Percentiles rank a stretch among this genome's conserved stretches.
Conservation (phyloP, 83 land plant species). For the Isoetes engelmannii region DNA sequence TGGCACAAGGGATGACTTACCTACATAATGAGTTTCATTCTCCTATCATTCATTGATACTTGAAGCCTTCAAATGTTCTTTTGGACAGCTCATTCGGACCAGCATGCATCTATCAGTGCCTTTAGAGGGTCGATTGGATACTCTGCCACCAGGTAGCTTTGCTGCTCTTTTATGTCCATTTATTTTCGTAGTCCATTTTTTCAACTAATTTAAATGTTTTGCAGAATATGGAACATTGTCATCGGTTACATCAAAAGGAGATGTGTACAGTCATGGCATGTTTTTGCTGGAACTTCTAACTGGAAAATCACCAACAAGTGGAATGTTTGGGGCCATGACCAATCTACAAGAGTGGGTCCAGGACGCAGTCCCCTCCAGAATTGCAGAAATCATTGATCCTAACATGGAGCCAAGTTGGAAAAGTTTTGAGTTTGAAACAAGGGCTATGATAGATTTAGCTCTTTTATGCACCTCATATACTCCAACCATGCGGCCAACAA, state of each 20-base stretch:
- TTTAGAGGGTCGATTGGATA: constrained; percentile 7
- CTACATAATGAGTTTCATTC: neutral
- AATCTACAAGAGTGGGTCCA: constrained; percentile 3
- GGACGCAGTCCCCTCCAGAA: neutral
- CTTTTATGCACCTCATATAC: neutral
- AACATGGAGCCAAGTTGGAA: neutral
- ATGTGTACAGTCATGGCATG: neutral
- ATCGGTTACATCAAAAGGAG: neutral
- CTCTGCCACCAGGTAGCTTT: neutral
- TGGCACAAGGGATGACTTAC: constrained; percentile 10
- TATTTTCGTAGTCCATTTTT: neutral
- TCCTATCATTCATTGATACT: neutral
- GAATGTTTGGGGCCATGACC: neutral
- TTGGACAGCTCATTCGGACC: neutral
- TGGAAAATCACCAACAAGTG: constrained; percentile 7
- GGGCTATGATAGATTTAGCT: neutral
- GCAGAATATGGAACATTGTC: neutral
- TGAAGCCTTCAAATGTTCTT: constrained; percentile 4
- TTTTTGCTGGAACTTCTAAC: neutral
- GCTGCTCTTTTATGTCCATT: neutral
- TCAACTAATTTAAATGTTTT: neutral
- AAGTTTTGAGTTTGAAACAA: neutral
- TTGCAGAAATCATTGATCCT: neutral
- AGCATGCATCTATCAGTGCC: constrained; percentile 9
- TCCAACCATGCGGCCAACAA: neutral